Evolutionary conservation across 1,284 basidiomycete genomes (phyloP).

Genomic region (Marasmius sp.): DNA sequence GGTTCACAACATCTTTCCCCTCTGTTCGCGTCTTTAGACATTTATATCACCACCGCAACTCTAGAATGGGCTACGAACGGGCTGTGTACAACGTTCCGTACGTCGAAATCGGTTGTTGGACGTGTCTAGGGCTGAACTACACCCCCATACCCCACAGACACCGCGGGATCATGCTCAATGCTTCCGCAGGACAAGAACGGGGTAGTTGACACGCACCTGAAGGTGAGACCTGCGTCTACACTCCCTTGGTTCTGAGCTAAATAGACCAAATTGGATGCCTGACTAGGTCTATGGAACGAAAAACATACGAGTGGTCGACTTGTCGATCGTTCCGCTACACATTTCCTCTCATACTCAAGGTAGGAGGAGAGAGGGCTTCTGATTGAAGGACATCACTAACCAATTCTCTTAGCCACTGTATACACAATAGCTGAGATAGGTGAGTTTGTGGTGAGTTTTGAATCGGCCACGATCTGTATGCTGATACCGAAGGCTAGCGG

Average conservation of each 20-base stretch:
- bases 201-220: conserved; percentile 37
- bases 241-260: too few relatives aligned
- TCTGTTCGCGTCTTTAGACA: neutral
- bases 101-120: neutral
- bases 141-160: conserved; percentile 26
- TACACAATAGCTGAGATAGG: neutral
- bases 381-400: too few relatives aligned
- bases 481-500: neutral
- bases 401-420: neutral
- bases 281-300: conserved; percentile 40
- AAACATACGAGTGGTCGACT: conserved; percentile 45
- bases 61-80: conserved; percentile 29
- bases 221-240: conserved; percentile 27
- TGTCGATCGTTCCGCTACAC: conserved; percentile 37
- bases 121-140: neutral
- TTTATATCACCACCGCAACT: neutral
- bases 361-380: conserved; percentile 7
- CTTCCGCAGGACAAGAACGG: conserved; percentile 57
- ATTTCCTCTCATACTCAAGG: conserved; percentile 34
- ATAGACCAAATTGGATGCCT: too few relatives aligned
- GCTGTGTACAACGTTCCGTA: conserved; percentile 29
- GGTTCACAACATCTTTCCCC: neutral
- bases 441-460: neutral
- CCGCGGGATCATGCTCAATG: conserved; percentile 52
- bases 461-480: too few relatives aligned